Conservation (phyloP, 495 filamentous ascomycete genomes). For the Melanomma pulvis-pyrius region DNA sequence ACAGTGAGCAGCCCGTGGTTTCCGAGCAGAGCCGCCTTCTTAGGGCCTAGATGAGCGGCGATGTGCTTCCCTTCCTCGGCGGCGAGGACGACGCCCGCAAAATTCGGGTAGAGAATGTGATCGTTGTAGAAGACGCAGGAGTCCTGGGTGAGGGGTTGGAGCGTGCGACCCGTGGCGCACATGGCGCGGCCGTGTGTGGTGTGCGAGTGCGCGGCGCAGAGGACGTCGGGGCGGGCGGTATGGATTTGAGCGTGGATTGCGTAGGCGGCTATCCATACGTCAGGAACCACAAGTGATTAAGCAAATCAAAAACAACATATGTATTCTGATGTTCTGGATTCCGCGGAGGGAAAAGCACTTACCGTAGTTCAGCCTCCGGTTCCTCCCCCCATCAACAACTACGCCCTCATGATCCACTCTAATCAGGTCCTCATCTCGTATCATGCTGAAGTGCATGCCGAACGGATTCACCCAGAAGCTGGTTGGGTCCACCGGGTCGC, state of each 20-base stretch:
- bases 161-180: background rate
- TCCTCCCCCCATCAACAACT: conserved; percentile 11
- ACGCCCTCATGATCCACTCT: conserved; percentile 8
- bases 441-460: conserved; percentile 13
- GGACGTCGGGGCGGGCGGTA: conserved; percentile 16
- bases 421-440: conserved; percentile 10
- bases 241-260: conserved; percentile 5
- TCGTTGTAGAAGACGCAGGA: conserved; percentile 24
- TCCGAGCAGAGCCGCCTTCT: conserved; percentile 10
- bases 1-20: conserved; percentile 26
- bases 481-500: conserved; percentile 35
- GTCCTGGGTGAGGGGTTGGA: conserved; percentile 22
- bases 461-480: conserved; percentile 25
- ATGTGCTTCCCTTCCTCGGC: conserved; percentile 17
- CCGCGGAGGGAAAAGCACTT: background rate
- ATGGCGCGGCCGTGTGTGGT: no score
- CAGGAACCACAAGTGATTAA: no score
- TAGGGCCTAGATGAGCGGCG: conserved; percentile 7
- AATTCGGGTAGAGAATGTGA: conserved; percentile 24
- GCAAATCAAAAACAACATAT: no score
- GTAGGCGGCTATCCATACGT: conserved; percentile 4
- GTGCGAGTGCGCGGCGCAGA: conserved; percentile 1
- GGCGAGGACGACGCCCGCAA: conserved; percentile 24
- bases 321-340: no score
- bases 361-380: conserved; percentile 11